These are phyloP conservation scores for Porphyridium purpureum DNA, from an alignment of 23 red algal genomes.

Conservation along the genomic window DNA sequence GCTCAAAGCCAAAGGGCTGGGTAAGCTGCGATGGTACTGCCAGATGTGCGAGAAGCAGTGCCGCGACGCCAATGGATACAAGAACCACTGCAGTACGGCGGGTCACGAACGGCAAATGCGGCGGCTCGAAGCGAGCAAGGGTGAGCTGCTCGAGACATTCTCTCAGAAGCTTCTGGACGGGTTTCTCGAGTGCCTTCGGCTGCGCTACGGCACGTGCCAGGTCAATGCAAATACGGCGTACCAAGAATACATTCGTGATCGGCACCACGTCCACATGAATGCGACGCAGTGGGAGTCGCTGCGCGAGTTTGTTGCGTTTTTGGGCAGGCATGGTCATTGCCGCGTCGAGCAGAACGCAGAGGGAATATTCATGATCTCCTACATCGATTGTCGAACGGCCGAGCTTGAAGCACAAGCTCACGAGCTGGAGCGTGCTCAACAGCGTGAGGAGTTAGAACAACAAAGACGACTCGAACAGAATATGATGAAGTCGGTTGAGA, in stretches of 20 bases:
- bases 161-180: conserved; percentile 48
- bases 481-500: too few relatives aligned
- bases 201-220: conserved; percentile 28
- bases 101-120: conserved; percentile 46
- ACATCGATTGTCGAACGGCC: too few relatives aligned
- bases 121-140: conserved; percentile 37
- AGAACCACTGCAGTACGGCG: conserved; percentile 37
- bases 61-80: conserved; percentile 81
- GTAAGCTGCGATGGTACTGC: conserved; percentile 63
- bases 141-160: conserved; percentile 28
- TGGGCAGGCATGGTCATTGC: conserved; percentile 43
- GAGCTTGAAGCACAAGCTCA: too few relatives aligned
- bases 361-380: not conserved
- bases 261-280: conserved; percentile 88
- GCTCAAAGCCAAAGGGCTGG: conserved; percentile 73
- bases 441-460: too few relatives aligned
- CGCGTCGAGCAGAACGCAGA: conserved; percentile 36
- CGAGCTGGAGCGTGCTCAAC: too few relatives aligned
- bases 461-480: too few relatives aligned
- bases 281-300: conserved; percentile 72
- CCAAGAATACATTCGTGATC: conserved; percentile 74
- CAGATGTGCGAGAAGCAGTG: conserved; percentile 95
- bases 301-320: conserved; percentile 45
- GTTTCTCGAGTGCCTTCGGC: conserved; percentile 43
- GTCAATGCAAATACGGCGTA: conserved; percentile 68